These are phyloP conservation scores for Carallia brachiata DNA, from an alignment of 345 rosid species.

Conservation along the genomic window DNA sequence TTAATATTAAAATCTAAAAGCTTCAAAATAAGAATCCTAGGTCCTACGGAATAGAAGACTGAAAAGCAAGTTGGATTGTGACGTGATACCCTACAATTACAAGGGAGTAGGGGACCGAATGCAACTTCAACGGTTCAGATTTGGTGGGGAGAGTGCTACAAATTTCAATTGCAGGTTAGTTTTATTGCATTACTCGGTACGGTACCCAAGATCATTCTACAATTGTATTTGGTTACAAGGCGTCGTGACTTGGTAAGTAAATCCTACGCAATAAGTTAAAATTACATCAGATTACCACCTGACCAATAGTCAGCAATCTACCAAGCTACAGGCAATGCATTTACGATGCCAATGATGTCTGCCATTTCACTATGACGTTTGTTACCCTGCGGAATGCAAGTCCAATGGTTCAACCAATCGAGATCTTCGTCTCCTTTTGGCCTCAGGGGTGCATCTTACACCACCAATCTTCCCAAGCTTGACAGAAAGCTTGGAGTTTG, in stretches of 20 bases:
- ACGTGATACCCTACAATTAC: no score
- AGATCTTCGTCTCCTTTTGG: constrained; percentile 70
- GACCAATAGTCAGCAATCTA: constrained; percentile 3
- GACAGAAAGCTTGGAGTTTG: constrained; percentile 38
- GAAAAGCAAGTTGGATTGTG: no score
- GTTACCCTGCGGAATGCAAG: constrained; percentile 37
- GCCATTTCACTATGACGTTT: no score
- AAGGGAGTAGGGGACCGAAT: not conserved
- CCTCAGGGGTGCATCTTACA: constrained; percentile 57
- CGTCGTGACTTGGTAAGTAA: not conserved
- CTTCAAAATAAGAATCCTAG: no score
- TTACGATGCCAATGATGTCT: not conserved
- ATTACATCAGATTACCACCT: not conserved
- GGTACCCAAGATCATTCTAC: constrained; percentile 2
- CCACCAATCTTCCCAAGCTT: constrained; percentile 46
- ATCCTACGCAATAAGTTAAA: not conserved
- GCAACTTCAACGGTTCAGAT: constrained; percentile 11
- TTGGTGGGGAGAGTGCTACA: not conserved
- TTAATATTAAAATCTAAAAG: no score
- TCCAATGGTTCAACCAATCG: constrained; percentile 37
- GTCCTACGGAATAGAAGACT: no score
- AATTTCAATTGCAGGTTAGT: not conserved
- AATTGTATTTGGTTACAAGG: constrained; percentile 12
- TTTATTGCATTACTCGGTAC: not conserved
- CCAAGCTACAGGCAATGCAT: not conserved